phyloP scores from a whole-genome alignment of 2,329 filamentous ascomycete genomes.

The Calonectria pauciramosa region DNA sequence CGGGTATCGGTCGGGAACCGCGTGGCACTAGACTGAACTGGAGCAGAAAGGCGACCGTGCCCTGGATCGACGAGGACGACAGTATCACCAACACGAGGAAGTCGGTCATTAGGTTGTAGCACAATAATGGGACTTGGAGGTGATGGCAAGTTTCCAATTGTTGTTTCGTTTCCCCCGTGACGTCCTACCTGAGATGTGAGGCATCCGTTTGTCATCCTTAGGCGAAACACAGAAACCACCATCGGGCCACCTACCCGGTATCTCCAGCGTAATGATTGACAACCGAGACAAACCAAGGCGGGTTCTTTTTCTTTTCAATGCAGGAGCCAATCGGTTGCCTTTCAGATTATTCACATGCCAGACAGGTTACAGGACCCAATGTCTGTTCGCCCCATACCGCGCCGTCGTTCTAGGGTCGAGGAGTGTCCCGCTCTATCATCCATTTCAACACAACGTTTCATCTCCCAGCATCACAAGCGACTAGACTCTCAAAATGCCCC shows the following conservation, averaged over 20 bases:
- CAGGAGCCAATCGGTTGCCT: background rate
- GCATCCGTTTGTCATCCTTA: background rate
- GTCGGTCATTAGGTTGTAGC: background rate
- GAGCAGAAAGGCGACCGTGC: background rate
- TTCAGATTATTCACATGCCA: background rate
- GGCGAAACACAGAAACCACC: background rate
- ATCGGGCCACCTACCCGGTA: background rate
- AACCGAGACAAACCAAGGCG: background rate
- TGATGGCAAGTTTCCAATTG: background rate
- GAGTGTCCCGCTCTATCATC: no score
- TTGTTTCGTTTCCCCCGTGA: background rate
- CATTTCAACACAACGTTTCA: background rate
- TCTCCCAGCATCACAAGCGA: background rate
- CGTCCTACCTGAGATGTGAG: background rate
- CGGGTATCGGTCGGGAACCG: constrained; percentile 27
- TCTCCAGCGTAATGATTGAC: background rate
- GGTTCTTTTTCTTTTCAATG: background rate
- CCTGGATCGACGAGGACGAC: background rate
- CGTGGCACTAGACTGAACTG: constrained; percentile 17
- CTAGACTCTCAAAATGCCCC: background rate
- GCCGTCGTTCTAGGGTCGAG: background rate
- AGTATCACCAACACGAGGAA: background rate
- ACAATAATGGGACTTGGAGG: no score
- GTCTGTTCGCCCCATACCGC: background rate
- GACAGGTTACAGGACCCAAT: background rate